Conservation (phyloP, 108 stramenopile genomes). For the Epithemia pelagica region DNA sequence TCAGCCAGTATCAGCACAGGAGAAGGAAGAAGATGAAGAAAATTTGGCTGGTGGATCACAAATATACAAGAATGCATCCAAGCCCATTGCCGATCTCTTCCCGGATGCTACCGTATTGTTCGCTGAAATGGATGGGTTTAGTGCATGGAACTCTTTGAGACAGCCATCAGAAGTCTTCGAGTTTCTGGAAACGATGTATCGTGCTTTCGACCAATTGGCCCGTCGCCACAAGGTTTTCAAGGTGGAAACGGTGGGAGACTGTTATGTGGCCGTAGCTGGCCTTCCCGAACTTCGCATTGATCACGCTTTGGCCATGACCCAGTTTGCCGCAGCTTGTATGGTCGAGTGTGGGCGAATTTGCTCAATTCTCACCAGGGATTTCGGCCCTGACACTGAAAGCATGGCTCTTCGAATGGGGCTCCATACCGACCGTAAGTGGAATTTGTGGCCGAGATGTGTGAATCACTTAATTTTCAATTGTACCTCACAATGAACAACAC, state of each 20-base stretch:
- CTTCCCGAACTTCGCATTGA: constrained; percentile 5
- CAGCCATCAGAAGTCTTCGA: constrained; percentile 25
- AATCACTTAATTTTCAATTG: too few relatives aligned
- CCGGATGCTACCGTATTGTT: background rate
- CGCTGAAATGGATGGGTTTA: constrained; percentile 15
- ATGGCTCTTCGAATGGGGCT: constrained; percentile 8
- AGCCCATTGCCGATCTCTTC: background rate
- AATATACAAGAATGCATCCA: background rate
- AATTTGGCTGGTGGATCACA: too few relatives aligned
- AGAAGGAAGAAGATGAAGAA: background rate
- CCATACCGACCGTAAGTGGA: too few relatives aligned
- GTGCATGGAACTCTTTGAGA: constrained; percentile 21
- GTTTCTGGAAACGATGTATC: constrained; percentile 15
- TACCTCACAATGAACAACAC: too few relatives aligned
- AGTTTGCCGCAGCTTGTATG: constrained; percentile 4
- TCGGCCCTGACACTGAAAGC: constrained; percentile 15
- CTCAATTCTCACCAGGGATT: background rate
- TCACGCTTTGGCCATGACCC: constrained; percentile 13
- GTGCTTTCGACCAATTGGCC: background rate
- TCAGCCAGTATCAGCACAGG: background rate
- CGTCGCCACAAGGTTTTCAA: constrained; percentile 4
- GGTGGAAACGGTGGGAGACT: constrained; percentile 15
- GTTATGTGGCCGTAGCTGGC: constrained; percentile 13
- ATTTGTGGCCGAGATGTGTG: too few relatives aligned
- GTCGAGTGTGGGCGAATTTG: background rate